Conservation (phyloP, 495 filamentous ascomycete genomes). For the Aspergillus saccharolyticus region DNA sequence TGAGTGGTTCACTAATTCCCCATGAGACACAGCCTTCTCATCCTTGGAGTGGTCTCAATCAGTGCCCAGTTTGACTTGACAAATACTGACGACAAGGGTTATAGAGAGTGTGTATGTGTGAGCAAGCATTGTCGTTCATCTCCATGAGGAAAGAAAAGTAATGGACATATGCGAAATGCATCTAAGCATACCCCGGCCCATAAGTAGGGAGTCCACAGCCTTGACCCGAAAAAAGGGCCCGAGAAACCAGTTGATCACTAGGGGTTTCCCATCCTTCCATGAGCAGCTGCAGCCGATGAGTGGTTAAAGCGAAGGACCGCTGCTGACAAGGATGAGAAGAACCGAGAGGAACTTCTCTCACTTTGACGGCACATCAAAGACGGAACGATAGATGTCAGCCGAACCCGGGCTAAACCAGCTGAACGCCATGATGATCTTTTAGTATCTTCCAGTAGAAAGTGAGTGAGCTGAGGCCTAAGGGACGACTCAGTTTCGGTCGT, state of each 20-base stretch:
- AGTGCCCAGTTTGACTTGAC: background rate
- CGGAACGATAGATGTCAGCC: too few relatives aligned
- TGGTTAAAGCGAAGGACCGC: background rate
- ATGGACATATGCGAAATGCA: background rate
- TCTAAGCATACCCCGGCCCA: too few relatives aligned
- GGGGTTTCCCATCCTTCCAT: background rate
- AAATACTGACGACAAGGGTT: background rate
- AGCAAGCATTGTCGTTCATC: background rate
- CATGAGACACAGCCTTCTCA: background rate
- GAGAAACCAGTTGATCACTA: slow-evolving; percentile 2
- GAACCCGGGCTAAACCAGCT: background rate
- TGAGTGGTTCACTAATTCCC: background rate
- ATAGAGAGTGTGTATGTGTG: background rate
- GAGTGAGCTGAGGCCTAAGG: too few relatives aligned
- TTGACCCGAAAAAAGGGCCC: background rate
- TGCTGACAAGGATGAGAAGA: background rate
- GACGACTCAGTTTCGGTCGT: background rate
- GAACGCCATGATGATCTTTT: background rate
- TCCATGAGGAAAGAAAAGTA: too few relatives aligned
- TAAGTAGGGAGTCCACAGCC: too few relatives aligned
- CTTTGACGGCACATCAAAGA: too few relatives aligned
- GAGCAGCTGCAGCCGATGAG: background rate
- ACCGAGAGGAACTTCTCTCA: background rate
- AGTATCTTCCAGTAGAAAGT: background rate
- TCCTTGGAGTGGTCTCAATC: background rate